Evolutionary conservation across 805 yeast genomes (phyloP).

Genomic region (Cyberlindnera sargentensis): DNA sequence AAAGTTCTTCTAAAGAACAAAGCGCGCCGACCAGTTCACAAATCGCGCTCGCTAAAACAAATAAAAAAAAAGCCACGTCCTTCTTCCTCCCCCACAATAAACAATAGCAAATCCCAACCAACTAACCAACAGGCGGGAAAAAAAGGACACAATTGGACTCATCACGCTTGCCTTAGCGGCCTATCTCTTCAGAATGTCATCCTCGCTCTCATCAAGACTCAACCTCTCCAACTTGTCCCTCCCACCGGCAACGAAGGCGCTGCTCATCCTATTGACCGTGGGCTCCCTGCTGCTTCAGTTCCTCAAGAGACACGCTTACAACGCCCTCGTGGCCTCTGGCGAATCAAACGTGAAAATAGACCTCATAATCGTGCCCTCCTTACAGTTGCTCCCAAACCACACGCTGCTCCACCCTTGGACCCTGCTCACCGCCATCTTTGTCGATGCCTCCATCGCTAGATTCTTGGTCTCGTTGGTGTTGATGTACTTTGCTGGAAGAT

Average conservation of each 20-base stretch:
- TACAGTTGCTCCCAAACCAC: slow-evolving; percentile 59
- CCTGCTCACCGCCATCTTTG: slow-evolving; percentile 52
- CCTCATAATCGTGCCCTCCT: slow-evolving; percentile 42
- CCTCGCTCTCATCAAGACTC: slow-evolving; percentile 14
- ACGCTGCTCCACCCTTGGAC: slow-evolving; percentile 60
- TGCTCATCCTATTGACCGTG: slow-evolving; percentile 32
- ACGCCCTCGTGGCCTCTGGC: slow-evolving; percentile 14
- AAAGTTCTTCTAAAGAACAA: too few species aligned
- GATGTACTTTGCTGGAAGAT: slow-evolving; percentile 52
- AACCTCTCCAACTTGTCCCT: slow-evolving; percentile 21
- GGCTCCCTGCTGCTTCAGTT: slow-evolving; percentile 36
- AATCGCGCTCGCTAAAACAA: too few species aligned
- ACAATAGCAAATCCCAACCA: too few species aligned
- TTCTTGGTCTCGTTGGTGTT: slow-evolving; percentile 41
- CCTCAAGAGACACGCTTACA: slow-evolving; percentile 33
- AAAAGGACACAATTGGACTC: slow-evolving; percentile 15
- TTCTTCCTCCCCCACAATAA: too few species aligned
- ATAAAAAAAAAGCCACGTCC: too few species aligned
- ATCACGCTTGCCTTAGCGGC: slow-evolving; percentile 17
- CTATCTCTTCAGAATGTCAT: slow-evolving; percentile 19
- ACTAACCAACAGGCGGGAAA: too few species aligned
- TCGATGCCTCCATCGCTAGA: slow-evolving; percentile 45
- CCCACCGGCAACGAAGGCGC: slow-evolving; percentile 43
- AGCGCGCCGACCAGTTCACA: too few species aligned
- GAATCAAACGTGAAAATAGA: slow-evolving; percentile 27